Evolutionary conservation across 768 basidiomycete species (phyloP), one percentile per base, ranked within the genome.

Genomic region (Pholiota microspora): DNA sequence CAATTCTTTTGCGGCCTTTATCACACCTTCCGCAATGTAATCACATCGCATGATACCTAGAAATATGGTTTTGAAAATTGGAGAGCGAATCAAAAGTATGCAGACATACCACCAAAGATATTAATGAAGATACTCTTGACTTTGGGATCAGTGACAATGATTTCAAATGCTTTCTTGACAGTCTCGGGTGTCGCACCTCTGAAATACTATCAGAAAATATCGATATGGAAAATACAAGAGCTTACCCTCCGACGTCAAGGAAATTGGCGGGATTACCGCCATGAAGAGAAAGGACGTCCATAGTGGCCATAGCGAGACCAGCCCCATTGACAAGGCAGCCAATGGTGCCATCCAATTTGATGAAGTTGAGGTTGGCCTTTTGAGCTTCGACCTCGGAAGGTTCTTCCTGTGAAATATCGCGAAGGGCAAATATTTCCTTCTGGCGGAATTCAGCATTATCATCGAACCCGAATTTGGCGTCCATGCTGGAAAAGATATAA

Each of bases 81-180:
- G 16, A 31, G 16, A 54, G 12, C 31, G 21, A 6, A 21, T 32
- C n/a, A 24, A 13, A 32, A 18, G 16, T 18, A 24, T 6, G 13
- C 34, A 31, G 31, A 63, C 77, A 29, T 61, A 83, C 89, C 94
- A 62, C 93, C 92, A 64, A 95, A 94, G 69, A 94, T 94, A 76
- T 99, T 99, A 75, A 99, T 97, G 70, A 98, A 98, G 64, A 99
- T 99, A 54, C 91, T 91, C 81, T 95, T 96, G 64, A 98, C 96
- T 69, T 92, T 91, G 59, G 87, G 85, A 67, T 98, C 94, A 44
- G 83, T 73, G 21, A 96, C 78, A 21, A 99, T 81, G 62, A 99
- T 91, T 73, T 98, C 94, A 64, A 99, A 99, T 2, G 97, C 97
- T 74, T 95, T 98, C 82, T 98, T 99, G 62, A 99, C 97, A 4